Conservation (phyloP, 2,329 filamentous ascomycete genomes). For the Fusarium sambucinum region DNA sequence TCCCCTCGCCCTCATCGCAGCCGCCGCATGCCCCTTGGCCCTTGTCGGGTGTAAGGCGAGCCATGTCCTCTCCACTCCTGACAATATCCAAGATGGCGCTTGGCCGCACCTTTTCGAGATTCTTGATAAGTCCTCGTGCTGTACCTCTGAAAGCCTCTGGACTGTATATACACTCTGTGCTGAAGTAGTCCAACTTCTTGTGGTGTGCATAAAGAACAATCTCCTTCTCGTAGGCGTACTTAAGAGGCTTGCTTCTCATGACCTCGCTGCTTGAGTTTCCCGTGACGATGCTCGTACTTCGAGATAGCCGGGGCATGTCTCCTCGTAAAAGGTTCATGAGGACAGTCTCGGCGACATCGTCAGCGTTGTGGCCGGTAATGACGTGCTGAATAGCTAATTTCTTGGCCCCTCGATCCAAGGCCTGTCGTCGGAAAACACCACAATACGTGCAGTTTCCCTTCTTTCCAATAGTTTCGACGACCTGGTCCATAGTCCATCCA, state of each 20-base stretch:
- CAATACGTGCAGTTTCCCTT: slow-evolving; percentile 99
- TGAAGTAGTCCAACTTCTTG: slow-evolving; percentile 97
- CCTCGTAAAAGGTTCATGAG: slow-evolving; percentile 96
- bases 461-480: slow-evolving; percentile 95
- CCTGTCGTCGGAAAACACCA: slow-evolving; percentile 94
- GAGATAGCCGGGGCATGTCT: slow-evolving; percentile 85
- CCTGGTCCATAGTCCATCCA: slow-evolving; percentile 99
- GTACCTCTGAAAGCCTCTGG: slow-evolving; percentile 96
- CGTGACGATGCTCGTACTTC: slow-evolving; percentile 91
- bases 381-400: slow-evolving; percentile 90
- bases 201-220: slow-evolving; percentile 98
- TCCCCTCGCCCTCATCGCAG: slow-evolving; percentile 55
- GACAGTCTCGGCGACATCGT: slow-evolving; percentile 96
- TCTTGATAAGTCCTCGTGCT: slow-evolving; percentile 92
- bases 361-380: slow-evolving; percentile 96
- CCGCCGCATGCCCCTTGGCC: slow-evolving; percentile 52
- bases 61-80: slow-evolving; percentile 95
- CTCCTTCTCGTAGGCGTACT: slow-evolving; percentile 99
- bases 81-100: slow-evolving; percentile 97
- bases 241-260: slow-evolving; percentile 94
- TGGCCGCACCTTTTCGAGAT: slow-evolving; percentile 89
- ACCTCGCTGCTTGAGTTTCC: slow-evolving; percentile 84
- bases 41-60: slow-evolving; percentile 69
- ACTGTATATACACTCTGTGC: slow-evolving; percentile 97
- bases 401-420: slow-evolving; percentile 90